These are phyloP conservation scores for Zygoascus flipseniorum DNA, from an alignment of 805 yeast species.

Conservation along the genomic window DNA sequence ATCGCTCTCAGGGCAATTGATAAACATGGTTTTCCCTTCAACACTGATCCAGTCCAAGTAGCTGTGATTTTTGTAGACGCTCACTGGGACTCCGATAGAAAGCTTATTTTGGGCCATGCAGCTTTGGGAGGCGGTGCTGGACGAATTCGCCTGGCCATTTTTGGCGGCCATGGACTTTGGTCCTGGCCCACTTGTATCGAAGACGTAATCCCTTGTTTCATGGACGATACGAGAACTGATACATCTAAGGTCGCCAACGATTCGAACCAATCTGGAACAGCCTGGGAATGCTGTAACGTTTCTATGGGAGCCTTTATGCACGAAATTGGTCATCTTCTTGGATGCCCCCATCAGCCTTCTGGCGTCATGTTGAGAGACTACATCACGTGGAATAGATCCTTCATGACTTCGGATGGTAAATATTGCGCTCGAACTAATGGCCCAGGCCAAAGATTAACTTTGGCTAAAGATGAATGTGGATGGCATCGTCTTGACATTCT, in stretches of 20 bases:
- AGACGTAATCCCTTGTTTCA: conserved; percentile 55
- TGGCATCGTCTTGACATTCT: conserved; percentile 82
- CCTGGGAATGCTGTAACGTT: conserved; percentile 83
- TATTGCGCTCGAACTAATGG: conserved; percentile 32
- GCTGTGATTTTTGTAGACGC: conserved; percentile 82
- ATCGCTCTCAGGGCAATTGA: conserved; percentile 73
- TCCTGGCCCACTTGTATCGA: conserved; percentile 88
- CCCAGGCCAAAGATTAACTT: conserved; percentile 27
- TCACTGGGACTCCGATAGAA: conserved; percentile 59
- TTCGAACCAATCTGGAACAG: conserved; percentile 69
- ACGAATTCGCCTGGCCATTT: conserved; percentile 69
- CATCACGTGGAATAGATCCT: conserved; percentile 69
- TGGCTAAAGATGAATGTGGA: conserved; percentile 60
- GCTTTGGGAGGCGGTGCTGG: conserved; percentile 87
- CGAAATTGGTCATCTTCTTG: conserved; percentile 85
- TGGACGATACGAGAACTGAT: conserved; percentile 61
- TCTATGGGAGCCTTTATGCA: conserved; percentile 93
- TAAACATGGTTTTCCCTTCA: conserved; percentile 42
- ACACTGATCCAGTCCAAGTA: conserved; percentile 53
- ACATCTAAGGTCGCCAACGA: conserved; percentile 83
- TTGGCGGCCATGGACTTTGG: conserved; percentile 87
- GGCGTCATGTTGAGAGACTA: conserved; percentile 92
- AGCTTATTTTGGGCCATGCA: conserved; percentile 75
- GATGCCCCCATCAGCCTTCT: conserved; percentile 83
- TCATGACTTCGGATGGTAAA: conserved; percentile 59